Conservation (phyloP, 345 rosid genomes). For the Citropsis articulata region DNA sequence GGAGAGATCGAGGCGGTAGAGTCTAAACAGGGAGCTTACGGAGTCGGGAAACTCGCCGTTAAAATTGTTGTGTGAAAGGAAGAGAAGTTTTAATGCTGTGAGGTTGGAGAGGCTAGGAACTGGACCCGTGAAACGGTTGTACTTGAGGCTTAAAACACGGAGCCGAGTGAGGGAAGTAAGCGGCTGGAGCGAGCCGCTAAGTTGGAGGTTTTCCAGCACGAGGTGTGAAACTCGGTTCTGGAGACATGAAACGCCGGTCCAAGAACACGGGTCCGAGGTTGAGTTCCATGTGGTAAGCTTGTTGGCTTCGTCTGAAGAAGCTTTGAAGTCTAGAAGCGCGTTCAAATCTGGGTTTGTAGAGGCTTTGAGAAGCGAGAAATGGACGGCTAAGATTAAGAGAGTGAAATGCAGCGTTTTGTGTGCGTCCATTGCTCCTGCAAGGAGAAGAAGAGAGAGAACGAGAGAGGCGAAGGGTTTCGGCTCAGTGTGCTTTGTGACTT, state of each 20-base stretch:
- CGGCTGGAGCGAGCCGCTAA: slow-evolving; percentile 50
- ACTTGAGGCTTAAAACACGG: slow-evolving; percentile 75
- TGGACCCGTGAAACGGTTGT: slow-evolving; percentile 57
- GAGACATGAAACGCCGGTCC: slow-evolving; percentile 71
- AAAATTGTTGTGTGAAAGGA: slow-evolving; percentile 66
- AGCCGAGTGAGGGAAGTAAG: slow-evolving; percentile 62
- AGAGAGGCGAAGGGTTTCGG: not conserved
- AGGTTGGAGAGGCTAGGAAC: slow-evolving; percentile 65
- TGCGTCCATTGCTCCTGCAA: slow-evolving; percentile 45
- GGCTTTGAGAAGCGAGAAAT: slow-evolving; percentile 23
- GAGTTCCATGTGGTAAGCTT: slow-evolving; percentile 64
- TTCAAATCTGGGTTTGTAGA: slow-evolving; percentile 46
- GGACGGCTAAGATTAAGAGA: not conserved
- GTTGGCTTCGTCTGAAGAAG: slow-evolving; percentile 49
- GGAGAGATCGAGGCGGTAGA: slow-evolving; percentile 86
- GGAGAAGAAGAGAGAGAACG: not conserved
- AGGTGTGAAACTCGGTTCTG: slow-evolving; percentile 60
- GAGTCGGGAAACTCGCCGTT: slow-evolving; percentile 64
- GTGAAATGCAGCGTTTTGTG: slow-evolving; percentile 8
- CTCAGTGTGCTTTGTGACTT: not conserved
- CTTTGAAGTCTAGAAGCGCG: slow-evolving; percentile 52
- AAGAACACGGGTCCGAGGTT: slow-evolving; percentile 48
- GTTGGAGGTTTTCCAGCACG: slow-evolving; percentile 61
- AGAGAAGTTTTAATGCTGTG: slow-evolving; percentile 70
- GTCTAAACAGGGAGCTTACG: slow-evolving; percentile 41